Evolutionary conservation across 805 yeast species (phyloP).

Genomic region (Metschnikowia lochheadii): DNA sequence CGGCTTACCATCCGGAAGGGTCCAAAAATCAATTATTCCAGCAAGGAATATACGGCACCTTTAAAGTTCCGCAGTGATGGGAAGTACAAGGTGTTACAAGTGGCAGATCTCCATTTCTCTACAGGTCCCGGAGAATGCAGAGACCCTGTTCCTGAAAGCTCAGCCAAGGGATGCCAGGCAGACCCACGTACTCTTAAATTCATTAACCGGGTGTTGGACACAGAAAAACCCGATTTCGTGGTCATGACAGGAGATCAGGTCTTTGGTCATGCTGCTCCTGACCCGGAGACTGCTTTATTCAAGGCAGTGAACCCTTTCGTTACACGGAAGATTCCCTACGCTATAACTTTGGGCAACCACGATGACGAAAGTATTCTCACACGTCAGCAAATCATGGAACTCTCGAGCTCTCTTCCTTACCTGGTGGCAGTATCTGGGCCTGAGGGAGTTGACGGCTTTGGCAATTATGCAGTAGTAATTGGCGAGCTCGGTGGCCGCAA

Average conservation of each 20-base stretch:
- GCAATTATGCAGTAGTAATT: conserved; percentile 63
- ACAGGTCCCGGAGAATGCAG: conserved; percentile 78
- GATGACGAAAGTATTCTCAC: conserved; percentile 71
- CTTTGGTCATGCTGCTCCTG: conserved; percentile 75
- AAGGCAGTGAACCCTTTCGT: conserved; percentile 74
- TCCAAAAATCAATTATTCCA: conserved; percentile 25
- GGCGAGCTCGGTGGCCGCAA: conserved; percentile 31
- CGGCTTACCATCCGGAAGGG: conserved; percentile 36
- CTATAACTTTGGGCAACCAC: conserved; percentile 87
- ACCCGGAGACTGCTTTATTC: conserved; percentile 74
- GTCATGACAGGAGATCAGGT: conserved; percentile 90
- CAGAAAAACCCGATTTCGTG: conserved; percentile 80
- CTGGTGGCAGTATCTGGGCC: conserved; percentile 64
- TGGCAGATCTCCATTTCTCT: conserved; percentile 89
- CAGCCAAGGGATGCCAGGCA: conserved; percentile 60
- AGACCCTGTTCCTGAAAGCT: conserved; percentile 59
- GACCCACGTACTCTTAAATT: conserved; percentile 68
- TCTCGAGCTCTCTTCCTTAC: conserved; percentile 60
- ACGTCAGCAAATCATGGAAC: conserved; percentile 56
- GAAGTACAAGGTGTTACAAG: conserved; percentile 74
- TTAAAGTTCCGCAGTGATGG: conserved; percentile 41
- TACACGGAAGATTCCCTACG: conserved; percentile 69
- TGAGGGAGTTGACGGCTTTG: conserved; percentile 67
- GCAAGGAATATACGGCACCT: conserved; percentile 23
- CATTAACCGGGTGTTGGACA: conserved; percentile 57